Evolutionary conservation across 331 rosid genomes (phyloP).

Genomic region (Cucumis variabilis): DNA sequence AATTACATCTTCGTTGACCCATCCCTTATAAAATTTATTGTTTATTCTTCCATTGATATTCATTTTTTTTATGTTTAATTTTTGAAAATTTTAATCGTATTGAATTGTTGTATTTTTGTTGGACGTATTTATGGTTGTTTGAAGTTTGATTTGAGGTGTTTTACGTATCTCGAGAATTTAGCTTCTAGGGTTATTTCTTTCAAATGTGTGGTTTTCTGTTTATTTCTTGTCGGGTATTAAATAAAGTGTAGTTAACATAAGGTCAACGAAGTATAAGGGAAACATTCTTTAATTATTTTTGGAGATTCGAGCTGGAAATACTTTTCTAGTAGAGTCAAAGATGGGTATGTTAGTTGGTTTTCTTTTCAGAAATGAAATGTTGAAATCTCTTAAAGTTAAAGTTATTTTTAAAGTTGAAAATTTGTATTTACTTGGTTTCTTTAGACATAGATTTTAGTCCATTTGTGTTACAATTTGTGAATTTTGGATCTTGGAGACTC

Average conservation of each 20-base stretch:
- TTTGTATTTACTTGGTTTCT: neutral
- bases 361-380: conserved; percentile 10
- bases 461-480: conserved; percentile 1
- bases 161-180: conserved; percentile 43
- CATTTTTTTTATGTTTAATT: neutral
- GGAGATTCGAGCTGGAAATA: conserved; percentile 30
- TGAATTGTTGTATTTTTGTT: conserved; percentile 37
- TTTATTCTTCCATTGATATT: no score
- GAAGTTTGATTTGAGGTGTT: conserved; percentile 29
- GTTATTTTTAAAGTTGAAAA: neutral
- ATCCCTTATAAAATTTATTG: no score
- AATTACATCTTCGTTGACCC: no score
- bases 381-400: neutral
- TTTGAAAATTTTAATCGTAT: neutral
- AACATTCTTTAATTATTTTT: conserved; percentile 31
- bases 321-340: neutral
- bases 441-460: neutral
- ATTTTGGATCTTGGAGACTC: conserved; percentile 16
- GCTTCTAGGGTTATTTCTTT: conserved; percentile 57
- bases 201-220: conserved; percentile 12
- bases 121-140: conserved; percentile 41
- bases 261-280: conserved; percentile 24
- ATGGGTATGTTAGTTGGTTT: conserved; percentile 26
- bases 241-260: conserved; percentile 36
- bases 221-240: neutral